Percentiles rank a stretch among this genome's conserved stretches.
Conservation (phyloP, 257 asterid genomes). For the Lantana camara region DNA sequence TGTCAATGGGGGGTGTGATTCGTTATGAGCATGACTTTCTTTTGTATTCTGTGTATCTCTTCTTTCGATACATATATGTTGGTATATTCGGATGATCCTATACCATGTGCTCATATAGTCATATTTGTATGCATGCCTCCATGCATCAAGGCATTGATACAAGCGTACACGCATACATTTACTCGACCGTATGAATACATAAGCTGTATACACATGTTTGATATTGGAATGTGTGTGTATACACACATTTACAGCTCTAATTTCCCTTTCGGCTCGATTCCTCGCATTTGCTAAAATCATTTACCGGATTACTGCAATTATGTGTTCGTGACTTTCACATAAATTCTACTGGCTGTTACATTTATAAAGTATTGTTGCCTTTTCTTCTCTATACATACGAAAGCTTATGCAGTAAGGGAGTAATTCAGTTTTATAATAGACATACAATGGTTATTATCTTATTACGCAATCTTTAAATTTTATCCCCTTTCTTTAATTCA, state of each 20-base stretch:
- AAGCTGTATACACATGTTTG: no score
- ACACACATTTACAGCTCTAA: neutral
- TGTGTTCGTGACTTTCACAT: neutral
- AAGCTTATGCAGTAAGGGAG: no score
- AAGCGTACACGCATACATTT: no score
- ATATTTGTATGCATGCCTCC: neutral
- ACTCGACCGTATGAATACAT: no score
- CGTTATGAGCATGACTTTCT: no score
- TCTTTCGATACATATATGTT: no score
- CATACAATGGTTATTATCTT: no score
- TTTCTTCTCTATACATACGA: conserved; percentile 1
- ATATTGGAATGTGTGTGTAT: neutral
- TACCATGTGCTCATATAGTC: no score
- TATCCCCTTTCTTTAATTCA: conserved; percentile 6
- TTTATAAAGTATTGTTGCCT: neutral
- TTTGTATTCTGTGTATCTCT: neutral
- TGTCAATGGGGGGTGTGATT: no score
- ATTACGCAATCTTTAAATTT: conserved; percentile 4
- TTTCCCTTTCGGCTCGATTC: neutral
- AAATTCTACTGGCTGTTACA: neutral
- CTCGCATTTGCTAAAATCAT: neutral
- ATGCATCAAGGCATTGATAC: no score
- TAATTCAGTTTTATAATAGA: no score
- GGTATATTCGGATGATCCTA: no score
- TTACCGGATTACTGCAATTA: conserved; percentile 12